phyloP scores from a whole-genome alignment of 495 filamentous ascomycete species.

The Penicillium bovifimosum region DNA sequence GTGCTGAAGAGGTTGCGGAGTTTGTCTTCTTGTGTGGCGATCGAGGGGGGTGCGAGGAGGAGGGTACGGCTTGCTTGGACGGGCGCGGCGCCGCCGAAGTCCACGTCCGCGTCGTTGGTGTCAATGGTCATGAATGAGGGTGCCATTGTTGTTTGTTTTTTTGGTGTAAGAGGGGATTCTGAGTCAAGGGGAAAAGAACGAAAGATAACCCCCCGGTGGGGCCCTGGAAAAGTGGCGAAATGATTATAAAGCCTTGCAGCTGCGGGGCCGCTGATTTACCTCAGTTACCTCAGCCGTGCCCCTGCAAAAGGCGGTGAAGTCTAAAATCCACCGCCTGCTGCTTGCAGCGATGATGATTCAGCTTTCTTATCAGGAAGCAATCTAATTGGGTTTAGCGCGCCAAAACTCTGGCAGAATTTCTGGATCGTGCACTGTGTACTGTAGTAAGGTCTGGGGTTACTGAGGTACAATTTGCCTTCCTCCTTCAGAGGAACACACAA shows the following conservation, averaged over 20 bases:
- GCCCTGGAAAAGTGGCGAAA: slow-evolving; percentile 23
- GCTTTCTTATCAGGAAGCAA: too few relatives aligned
- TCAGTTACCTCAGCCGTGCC: too few relatives aligned
- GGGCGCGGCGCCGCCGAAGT: slow-evolving; percentile 25
- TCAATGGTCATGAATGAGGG: slow-evolving; percentile 43
- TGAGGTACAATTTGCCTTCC: too few relatives aligned
- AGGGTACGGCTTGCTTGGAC: slow-evolving; percentile 47
- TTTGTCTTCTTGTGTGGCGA: slow-evolving; percentile 60
- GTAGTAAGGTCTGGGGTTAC: too few relatives aligned
- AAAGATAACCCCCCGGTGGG: slow-evolving; percentile 1
- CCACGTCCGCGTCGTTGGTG: slow-evolving; percentile 41
- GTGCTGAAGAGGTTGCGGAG: slow-evolving; percentile 52
- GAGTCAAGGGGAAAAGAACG: not conserved
- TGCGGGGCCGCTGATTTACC: not conserved
- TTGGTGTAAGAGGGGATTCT: not conserved
- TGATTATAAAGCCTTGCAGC: slow-evolving; percentile 1
- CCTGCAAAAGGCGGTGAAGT: too few relatives aligned
- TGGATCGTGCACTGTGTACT: too few relatives aligned
- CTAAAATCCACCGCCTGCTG: too few relatives aligned
- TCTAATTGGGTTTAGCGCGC: too few relatives aligned
- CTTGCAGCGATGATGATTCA: too few relatives aligned
- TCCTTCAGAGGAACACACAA: too few relatives aligned
- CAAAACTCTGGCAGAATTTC: too few relatives aligned
- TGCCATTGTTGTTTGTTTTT: slow-evolving; percentile 23
- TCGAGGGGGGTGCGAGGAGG: slow-evolving; percentile 68